phyloP scores from a whole-genome alignment of 371 early-diverging fungal genomes.

The Massospora cicadina region DNA sequence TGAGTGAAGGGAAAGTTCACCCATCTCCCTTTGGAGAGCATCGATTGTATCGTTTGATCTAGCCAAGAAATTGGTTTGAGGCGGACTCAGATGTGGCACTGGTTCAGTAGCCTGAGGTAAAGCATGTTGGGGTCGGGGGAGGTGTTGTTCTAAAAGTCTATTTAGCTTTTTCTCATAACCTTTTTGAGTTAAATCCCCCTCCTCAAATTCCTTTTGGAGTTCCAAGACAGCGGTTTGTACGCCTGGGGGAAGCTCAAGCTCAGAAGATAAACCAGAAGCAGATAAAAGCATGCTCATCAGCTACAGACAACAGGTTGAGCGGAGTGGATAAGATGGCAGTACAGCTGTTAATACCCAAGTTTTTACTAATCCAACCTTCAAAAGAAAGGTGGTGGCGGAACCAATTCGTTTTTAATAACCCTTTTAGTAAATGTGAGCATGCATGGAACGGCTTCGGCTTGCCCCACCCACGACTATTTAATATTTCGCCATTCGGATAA shows the following conservation, averaged over 20 bases:
- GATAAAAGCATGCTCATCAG: slow-evolving; percentile 10
- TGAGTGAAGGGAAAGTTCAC: not conserved
- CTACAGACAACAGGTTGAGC: no score
- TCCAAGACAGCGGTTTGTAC: slow-evolving; percentile 27
- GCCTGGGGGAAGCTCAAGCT: slow-evolving; percentile 18
- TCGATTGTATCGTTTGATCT: not conserved
- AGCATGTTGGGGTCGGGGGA: not conserved
- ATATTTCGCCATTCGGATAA: no score
- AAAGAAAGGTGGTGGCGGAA: no score
- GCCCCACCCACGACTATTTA: no score
- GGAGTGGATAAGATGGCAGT: no score
- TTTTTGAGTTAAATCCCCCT: slow-evolving; percentile 50
- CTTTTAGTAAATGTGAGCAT: no score
- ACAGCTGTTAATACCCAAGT: no score
- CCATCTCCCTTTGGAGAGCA: slow-evolving; percentile 9
- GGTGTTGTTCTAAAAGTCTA: slow-evolving; percentile 18
- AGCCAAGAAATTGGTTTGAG: not conserved
- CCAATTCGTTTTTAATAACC: no score
- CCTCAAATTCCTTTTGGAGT: slow-evolving; percentile 36
- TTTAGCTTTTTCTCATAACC: slow-evolving; percentile 42
- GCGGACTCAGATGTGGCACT: not conserved
- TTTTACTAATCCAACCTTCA: no score
- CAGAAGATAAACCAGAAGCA: not conserved
- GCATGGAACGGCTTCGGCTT: no score
- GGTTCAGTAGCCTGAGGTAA: not conserved